phyloP scores from a whole-genome alignment of 2,329 filamentous ascomycete genomes.

The Verticillium nubilum region DNA sequence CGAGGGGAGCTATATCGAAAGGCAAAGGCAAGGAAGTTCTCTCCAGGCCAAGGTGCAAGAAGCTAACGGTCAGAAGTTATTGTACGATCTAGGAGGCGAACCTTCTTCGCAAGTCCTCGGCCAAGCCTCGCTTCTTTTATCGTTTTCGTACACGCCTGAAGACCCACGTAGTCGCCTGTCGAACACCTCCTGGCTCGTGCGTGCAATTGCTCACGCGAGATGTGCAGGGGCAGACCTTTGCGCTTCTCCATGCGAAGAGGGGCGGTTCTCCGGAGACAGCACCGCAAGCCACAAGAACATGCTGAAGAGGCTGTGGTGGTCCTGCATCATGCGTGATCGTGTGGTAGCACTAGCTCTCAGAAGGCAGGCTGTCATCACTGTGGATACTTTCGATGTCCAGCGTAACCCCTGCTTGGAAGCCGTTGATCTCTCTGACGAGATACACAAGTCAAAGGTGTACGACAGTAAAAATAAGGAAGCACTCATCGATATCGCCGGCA shows the following conservation, averaged over 20 bases:
- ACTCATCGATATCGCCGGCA: constrained; percentile 36
- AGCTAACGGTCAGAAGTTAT: constrained; percentile 20
- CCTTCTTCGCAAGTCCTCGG: constrained; percentile 31
- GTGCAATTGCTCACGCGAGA: constrained; percentile 44
- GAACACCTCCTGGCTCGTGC: constrained; percentile 43
- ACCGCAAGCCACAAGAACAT: constrained; percentile 30
- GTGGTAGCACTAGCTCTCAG: constrained; percentile 44
- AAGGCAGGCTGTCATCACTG: constrained; percentile 42
- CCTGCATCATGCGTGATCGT: constrained; percentile 46
- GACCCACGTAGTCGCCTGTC: constrained; percentile 25
- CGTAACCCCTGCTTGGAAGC: constrained; percentile 28
- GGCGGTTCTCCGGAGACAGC: constrained; percentile 15
- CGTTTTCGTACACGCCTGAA: constrained; percentile 31
- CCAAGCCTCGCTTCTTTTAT: constrained; percentile 36
- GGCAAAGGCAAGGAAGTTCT: constrained; percentile 2
- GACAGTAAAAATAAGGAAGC: constrained; percentile 35
- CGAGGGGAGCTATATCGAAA: constrained; percentile 36
- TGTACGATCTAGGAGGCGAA: constrained; percentile 39
- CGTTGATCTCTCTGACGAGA: constrained; percentile 39
- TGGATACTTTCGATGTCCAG: constrained; percentile 37
- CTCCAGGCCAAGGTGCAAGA: not conserved
- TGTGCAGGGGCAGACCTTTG: constrained; percentile 38
- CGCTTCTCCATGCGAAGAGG: not conserved
- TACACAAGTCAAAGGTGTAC: constrained; percentile 38
- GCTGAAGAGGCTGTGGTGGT: constrained; percentile 50